Base-by-base conservation (phyloP, 2,329 filamentous ascomycete genomes). In the Capronia americana region DNA sequence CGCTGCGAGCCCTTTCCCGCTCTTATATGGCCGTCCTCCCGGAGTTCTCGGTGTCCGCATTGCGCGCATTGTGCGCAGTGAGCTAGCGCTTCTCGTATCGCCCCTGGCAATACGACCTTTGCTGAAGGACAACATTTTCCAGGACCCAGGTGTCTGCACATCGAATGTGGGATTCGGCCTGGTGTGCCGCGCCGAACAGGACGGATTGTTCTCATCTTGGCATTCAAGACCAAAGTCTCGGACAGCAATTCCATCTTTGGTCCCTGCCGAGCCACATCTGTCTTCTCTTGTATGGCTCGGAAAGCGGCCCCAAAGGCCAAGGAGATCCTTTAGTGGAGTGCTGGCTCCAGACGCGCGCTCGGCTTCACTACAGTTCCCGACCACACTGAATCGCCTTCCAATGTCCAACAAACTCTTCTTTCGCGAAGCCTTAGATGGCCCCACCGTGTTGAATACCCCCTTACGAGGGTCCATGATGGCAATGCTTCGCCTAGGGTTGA, bases 231-330 rank as follows among this genome's bases (percentile, higher is more conserved):
- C 68, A 66, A 73, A 73, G 60, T 73, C 72, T 38, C 64, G 59
- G 28, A 63, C 59, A 10, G 44, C 34, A 28, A 73, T 65, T 7
- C 66, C 63, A 48, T 73, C 69, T 20, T 34, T 57, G n/a, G 46
- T 26, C n/a, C 67, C 66, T 54, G 72, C 70, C 30, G 67, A 38
- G n/a, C 67, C 71, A 63, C 67, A 66, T 44, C 72, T 67, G 24
- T 65, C 67, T 17, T 60, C 48, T 53, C 70, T 65, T 6, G 65
- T 61, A 59, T 73, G 69, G 63, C 67, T 71, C 17, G 72, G 72
- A 50, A 73, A 73, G 2, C 65, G 65, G 20, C 65, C 66, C 72
- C 71, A 73, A n/a, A 56, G 56, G 11, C 70, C 65, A 26, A 72
- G 54, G n/a, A 69, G 30, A 38, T 67, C 66, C 44, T 61, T 67